Evolutionary conservation across 768 basidiomycete species (phyloP), one percentile per base, ranked within the genome.

Genomic region (Nidula microcarpa): DNA sequence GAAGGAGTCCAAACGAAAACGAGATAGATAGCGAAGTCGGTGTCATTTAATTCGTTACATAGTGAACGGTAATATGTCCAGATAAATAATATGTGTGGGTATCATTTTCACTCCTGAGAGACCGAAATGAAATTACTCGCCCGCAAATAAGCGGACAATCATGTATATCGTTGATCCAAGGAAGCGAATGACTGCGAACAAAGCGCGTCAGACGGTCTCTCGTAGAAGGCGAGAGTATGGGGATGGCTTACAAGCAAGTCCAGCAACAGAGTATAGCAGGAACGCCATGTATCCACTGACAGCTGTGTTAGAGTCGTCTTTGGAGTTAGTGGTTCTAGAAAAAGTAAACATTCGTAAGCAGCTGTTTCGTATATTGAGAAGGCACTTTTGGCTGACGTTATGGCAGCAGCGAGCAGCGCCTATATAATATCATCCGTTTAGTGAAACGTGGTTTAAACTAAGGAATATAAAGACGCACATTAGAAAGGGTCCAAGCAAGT

Each of bases 201-300:
- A n/a, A 6, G 43, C 23, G 3, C 23, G 23, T 23, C 23, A 23
- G 23, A 23, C 3, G 23, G 3, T 33, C 37, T 32, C 35, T 33
- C 23, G 32, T 44, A n/a, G 32, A 37, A n/a, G n/a, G 36, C 13
- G 45, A 50, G 33, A 49, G 10, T 41, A 30, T 34, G 54, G 8
- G 33, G 18, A 34, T 49, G 50, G 60, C 93, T 70, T 62, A 96
- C 94, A 76, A 10, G 94, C 92, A 39, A 97, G 81, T 10, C 90
- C 85, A 5, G 89, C 90, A 44, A 96, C 92, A 1, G 91, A 91
- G 70, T 86, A 94, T 52, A 98, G 68, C 55, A 97, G 74, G 65
- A 94, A 92, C 13, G 86, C 81, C 87, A 96, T 89, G 65, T 96
- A 96, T 1, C 91, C 91, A 52, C 83, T 85, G 3, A 94, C 89